phyloP scores from a whole-genome alignment of 2,329 filamentous ascomycete species.

The Seiridium unicorne region DNA sequence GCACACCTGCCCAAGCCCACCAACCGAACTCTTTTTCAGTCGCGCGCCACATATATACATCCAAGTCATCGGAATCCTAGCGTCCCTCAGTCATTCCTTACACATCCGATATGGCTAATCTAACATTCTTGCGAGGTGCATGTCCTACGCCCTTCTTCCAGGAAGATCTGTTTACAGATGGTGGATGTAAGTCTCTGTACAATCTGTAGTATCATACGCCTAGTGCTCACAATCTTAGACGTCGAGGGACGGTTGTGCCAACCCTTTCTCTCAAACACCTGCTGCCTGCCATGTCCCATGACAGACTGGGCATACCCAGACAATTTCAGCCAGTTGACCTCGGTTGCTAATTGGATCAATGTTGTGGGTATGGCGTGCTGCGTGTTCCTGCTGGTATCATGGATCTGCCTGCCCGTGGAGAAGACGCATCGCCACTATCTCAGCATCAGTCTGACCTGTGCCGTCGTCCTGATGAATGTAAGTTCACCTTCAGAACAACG shows the following conservation, averaged over 20 bases:
- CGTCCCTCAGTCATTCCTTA: background rate
- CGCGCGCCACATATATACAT: background rate
- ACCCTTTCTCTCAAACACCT: slow-evolving; percentile 51
- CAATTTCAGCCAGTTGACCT: slow-evolving; percentile 57
- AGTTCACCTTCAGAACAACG: slow-evolving; percentile 32
- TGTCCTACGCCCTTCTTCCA: slow-evolving; percentile 73
- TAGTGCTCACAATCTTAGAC: slow-evolving; percentile 36
- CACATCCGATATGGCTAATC: slow-evolving; percentile 10
- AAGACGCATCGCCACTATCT: slow-evolving; percentile 92
- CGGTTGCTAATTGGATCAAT: slow-evolving; percentile 78
- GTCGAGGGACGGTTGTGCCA: slow-evolving; percentile 53
- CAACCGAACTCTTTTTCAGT: background rate
- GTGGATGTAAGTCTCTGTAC: slow-evolving; percentile 26
- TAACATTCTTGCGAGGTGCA: slow-evolving; percentile 2
- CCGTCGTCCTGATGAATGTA: slow-evolving; percentile 76
- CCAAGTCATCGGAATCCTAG: background rate
- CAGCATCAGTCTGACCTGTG: slow-evolving; percentile 80
- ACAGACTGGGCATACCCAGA: slow-evolving; percentile 72
- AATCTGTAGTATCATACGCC: background rate
- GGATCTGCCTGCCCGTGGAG: slow-evolving; percentile 76
- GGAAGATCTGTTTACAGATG: slow-evolving; percentile 48
- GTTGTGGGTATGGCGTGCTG: slow-evolving; percentile 71
- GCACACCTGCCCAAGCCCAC: background rate
- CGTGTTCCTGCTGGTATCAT: slow-evolving; percentile 76
- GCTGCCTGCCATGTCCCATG: slow-evolving; percentile 88